Evolutionary conservation across 495 filamentous ascomycete species (phyloP), one percentile per base, ranked within the genome.

Genomic region (Aspergillus ellipticus): DNA sequence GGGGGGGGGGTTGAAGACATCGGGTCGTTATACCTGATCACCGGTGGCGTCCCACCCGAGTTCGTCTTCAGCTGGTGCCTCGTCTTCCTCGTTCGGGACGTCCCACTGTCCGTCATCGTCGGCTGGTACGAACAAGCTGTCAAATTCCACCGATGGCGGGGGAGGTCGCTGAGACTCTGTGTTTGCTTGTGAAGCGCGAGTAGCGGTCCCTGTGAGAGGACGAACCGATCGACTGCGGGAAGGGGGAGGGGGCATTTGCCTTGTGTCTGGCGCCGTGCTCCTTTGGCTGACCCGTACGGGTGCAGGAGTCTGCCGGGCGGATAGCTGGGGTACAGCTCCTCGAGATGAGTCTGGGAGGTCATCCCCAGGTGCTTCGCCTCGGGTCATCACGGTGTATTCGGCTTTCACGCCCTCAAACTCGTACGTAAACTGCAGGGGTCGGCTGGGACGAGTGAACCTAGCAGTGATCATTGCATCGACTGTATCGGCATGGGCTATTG

Each of bases 371-470:
- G 81, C 81, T 54, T 95, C 89, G n/a, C 92, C 90, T 28, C 88
- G 83, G 9, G 94, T 98, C 92, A 96, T 97, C 42, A 98, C 70
- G 15, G 93, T 93, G 64, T 95, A 97, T 52, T 96, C 89, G 56
- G 87, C 89, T 45, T 81, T 71, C 51, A 97, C 76, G 15, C 92
- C 94, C 48, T 89, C 84, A 28, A 79, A 72, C 7, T 77, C 76
- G 66, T 97, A 97, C 28, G 77, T 83, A 9, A 97, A 72, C 66
- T 96, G 92, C 67, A 98, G 80, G 2, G 94, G 94, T 24, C 84
- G 84, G 35, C 84, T 85, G 1, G 95, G 90, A 19, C 81, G 78
- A 7, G 90, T 95, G 63, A 94, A 97, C 45, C 74, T 75, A n/a
- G 90, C 88, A 24, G 82, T 82, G 9, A 97, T 75, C 26, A 80